These are phyloP conservation scores for Chlorophyllum brunneum DNA, from an alignment of 768 basidiomycete genomes.

Conservation along the genomic window DNA sequence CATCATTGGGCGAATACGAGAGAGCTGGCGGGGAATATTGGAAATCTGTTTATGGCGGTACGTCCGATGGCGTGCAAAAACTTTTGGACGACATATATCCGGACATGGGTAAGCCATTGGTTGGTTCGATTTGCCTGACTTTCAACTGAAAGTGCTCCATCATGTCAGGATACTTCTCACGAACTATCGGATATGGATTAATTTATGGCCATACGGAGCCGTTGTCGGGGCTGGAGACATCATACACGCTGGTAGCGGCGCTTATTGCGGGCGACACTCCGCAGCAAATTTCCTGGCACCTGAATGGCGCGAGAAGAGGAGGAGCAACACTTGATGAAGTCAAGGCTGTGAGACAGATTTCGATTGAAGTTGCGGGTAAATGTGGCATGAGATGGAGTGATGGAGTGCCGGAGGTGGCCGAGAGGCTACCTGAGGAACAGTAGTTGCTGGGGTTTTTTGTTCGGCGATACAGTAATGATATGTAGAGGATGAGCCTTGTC, in stretches of 20 bases:
- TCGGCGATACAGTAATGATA: no score
- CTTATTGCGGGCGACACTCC: constrained; percentile 61
- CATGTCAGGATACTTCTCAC: constrained; percentile 48
- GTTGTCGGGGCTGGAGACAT: constrained; percentile 49
- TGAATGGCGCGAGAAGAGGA: constrained; percentile 48
- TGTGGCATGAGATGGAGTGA: constrained; percentile 51
- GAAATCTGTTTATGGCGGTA: constrained; percentile 51
- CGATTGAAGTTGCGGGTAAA: constrained; percentile 44
- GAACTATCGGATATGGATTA: constrained; percentile 52
- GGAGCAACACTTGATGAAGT: constrained; percentile 53
- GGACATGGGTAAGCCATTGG: constrained; percentile 49
- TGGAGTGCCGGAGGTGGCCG: constrained; percentile 43
- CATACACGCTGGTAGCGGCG: constrained; percentile 57
- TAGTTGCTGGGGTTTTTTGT: neutral
- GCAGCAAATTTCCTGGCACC: constrained; percentile 63
- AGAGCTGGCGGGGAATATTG: constrained; percentile 41
- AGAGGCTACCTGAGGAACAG: constrained; percentile 11
- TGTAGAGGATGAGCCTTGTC: no score
- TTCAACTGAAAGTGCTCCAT: neutral
- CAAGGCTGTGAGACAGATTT: constrained; percentile 49
- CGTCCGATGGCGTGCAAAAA: constrained; percentile 41
- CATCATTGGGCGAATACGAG: constrained; percentile 40
- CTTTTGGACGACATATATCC: constrained; percentile 53
- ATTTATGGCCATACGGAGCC: constrained; percentile 47
- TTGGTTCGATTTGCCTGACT: neutral